Base-by-base conservation (phyloP, 139 green algal species). In the Chlorella sorokiniana region DNA sequence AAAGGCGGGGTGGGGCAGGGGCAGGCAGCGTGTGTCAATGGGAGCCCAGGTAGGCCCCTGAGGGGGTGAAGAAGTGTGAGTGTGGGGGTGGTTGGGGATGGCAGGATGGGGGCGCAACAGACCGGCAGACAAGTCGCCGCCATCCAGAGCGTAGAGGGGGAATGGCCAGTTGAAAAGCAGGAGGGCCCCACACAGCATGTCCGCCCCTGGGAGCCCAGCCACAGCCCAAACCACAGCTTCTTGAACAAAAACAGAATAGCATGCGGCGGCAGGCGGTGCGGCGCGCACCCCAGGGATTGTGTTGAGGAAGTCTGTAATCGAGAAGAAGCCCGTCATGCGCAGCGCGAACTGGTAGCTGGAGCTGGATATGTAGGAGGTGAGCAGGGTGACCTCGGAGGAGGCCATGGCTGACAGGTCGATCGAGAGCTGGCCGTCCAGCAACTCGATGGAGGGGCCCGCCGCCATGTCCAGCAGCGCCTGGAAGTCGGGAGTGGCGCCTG, bases 341-440 rank as follows among this genome's bases (percentile, higher is more conserved):
- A 42, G 41, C 1, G 62, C 62, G 41, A 69, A 69, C 0, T 27
- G 20, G 33, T 69, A 69, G 33, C 41, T 69, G 62, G 33, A 44
- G 14, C 33, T 1, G 1, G 62, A 69, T 11, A 35, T 69, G 62
- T 69, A 69, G 33, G 31, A 35, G 11, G 62, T 33, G 27, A 69
- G 62, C 62, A 69, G 62, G 31, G 62, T 69, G 27, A 69, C 41
- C 8, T 69, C 62, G 62, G 27, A 31, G 10, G 31, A 42, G 62
- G 62, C 62, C 62, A 69, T 40, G 62, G 62, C 62, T 4, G 62
- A 69, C 62, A 69, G 62, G 62, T 69, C 62, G 33, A 69, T 69
- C 33, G 23, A 42, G 11, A 69, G 33, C 33, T 35, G 27, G 62
- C 62, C 62, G 62, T 69, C 62, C 33, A 69, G 62, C 31, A 69